Percentiles rank a stretch among this genome's conserved stretches.
Conservation (phyloP, 1,284 basidiomycete species). For the Heterobasidion irregulare region DNA sequence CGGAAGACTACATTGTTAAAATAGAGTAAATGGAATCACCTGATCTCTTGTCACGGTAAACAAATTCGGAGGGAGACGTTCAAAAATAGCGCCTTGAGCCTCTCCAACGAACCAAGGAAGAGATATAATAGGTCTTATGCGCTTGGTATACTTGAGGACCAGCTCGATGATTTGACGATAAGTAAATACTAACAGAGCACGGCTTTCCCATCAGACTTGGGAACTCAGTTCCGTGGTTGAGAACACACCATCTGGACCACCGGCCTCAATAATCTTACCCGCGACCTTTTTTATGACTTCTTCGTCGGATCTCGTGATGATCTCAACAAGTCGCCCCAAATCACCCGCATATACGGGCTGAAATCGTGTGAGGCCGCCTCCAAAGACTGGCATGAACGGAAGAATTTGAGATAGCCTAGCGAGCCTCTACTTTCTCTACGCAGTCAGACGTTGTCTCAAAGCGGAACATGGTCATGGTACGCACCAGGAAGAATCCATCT, state of each 20-base stretch:
- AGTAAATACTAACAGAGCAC: constrained; percentile 41
- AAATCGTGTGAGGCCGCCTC: constrained; percentile 55
- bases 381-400: constrained; percentile 67
- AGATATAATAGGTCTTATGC: constrained; percentile 47
- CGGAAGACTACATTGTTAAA: neutral
- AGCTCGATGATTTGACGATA: constrained; percentile 59
- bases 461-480: constrained; percentile 8
- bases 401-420: constrained; percentile 46
- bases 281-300: constrained; percentile 30
- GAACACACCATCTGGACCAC: constrained; percentile 53
- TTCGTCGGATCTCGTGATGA: constrained; percentile 39
- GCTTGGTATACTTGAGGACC: constrained; percentile 43
- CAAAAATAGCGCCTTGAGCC: constrained; percentile 52
- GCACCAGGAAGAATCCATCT: constrained; percentile 63
- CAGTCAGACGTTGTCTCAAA: constrained; percentile 6
- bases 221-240: neutral
- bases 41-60: constrained; percentile 63
- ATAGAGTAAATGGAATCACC: constrained; percentile 25
- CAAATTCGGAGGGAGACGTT: constrained; percentile 52
- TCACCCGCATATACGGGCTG: constrained; percentile 68
- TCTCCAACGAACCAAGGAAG: constrained; percentile 54
- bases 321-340: constrained; percentile 50
- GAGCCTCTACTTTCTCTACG: constrained; percentile 37
- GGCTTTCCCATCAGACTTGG: neutral
- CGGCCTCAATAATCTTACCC: constrained; percentile 60